Conservation (phyloP, 257 asterid genomes). For the Jasminum sambac region DNA sequence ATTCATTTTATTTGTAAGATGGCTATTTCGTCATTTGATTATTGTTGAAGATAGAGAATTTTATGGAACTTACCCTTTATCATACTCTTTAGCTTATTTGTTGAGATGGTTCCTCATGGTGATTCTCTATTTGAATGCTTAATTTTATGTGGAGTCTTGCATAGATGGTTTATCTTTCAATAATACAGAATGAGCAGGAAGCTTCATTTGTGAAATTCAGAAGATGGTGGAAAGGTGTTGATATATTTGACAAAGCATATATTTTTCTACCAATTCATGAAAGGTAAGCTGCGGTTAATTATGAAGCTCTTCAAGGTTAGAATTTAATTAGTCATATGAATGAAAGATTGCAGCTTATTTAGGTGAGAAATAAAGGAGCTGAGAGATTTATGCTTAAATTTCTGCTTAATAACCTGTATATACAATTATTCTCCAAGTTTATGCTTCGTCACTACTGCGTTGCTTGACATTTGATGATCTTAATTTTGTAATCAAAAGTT, state of each 20-base stretch:
- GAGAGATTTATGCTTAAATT: neutral
- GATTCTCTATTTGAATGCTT: constrained; percentile 14
- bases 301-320: constrained; percentile 1
- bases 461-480: neutral
- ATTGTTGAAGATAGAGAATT: neutral
- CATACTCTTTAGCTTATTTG: constrained; percentile 4
- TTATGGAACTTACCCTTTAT: neutral
- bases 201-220: constrained; percentile 72
- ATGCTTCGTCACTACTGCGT: neutral
- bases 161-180: constrained; percentile 16
- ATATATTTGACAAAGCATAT: constrained; percentile 83
- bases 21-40: neutral
- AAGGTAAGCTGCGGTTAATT: constrained; percentile 51
- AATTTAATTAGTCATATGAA: neutral
- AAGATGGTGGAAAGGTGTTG: constrained; percentile 98
- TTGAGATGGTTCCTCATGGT: constrained; percentile 13
- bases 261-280: constrained; percentile 87
- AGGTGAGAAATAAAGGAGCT: neutral
- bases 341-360: neutral
- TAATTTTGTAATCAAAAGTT: neutral
- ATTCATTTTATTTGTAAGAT: neutral
- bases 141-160: constrained; percentile 12
- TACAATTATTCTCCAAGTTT: neutral
- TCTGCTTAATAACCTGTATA: neutral
- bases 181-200: constrained; percentile 57